Conservation (phyloP, 768 basidiomycete species). For the Mycena crocata region DNA sequence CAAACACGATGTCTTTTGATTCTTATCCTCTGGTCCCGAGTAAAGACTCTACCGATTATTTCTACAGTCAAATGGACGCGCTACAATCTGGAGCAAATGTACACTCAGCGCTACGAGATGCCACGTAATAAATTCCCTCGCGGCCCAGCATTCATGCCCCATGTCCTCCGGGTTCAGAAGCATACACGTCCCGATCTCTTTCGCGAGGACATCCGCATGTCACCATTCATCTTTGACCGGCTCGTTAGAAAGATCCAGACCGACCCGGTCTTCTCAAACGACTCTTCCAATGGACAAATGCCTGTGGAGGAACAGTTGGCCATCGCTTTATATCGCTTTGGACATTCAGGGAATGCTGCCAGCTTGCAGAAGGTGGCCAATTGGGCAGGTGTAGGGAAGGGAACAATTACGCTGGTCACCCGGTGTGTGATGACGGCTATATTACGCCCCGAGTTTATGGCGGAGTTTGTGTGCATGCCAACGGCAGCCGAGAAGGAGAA, state of each 20-base stretch:
- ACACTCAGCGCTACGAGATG: conserved; percentile 29
- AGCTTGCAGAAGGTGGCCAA: conserved; percentile 20
- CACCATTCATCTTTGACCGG: conserved; percentile 17
- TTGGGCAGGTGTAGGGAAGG: conserved; percentile 20
- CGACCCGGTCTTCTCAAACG: conserved; percentile 35
- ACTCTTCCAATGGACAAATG: conserved; percentile 33
- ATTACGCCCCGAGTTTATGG: conserved; percentile 17
- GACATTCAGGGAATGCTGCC: conserved; percentile 19
- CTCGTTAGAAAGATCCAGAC: neutral
- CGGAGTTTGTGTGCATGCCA: conserved; percentile 16
- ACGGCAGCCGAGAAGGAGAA: conserved; percentile 17
- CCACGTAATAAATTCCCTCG: conserved; percentile 28
- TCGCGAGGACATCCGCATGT: conserved; percentile 15
- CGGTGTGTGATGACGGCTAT: conserved; percentile 22
- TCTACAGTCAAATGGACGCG: neutral
- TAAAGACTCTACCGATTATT: too few species aligned
- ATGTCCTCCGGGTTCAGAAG: conserved; percentile 2
- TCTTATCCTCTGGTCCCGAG: neutral
- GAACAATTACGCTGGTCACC: conserved; percentile 17
- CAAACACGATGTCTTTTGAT: neutral
- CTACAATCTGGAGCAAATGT: conserved; percentile 28
- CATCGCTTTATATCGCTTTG: conserved; percentile 19
- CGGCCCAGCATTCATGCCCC: conserved; percentile 24
- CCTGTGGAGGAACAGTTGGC: conserved; percentile 25
- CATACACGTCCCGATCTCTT: conserved; percentile 8